These are phyloP conservation scores for Hypoxylon sp. DNA, from an alignment of 2,329 filamentous ascomycete species.

Conservation along the genomic window DNA sequence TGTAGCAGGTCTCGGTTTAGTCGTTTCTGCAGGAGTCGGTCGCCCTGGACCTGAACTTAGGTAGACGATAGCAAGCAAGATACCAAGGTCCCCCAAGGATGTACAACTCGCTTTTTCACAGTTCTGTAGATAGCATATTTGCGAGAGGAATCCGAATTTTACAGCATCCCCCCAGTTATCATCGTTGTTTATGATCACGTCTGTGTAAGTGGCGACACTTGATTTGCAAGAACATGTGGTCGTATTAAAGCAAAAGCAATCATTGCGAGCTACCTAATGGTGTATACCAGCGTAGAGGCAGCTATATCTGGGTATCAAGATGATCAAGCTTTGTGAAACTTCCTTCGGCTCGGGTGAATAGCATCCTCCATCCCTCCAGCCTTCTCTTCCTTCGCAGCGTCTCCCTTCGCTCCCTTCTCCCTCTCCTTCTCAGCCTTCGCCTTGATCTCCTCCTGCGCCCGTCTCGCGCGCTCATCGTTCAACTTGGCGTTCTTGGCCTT, in stretches of 20 bases:
- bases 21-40: constrained; percentile 27
- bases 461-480: constrained; percentile 72
- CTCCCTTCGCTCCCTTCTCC: constrained; percentile 49
- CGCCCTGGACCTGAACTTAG: constrained; percentile 13
- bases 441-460: constrained; percentile 62
- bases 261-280: neutral
- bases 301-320: constrained; percentile 18
- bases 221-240: constrained; percentile 1
- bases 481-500: constrained; percentile 88
- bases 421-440: constrained; percentile 58
- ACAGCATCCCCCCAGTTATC: constrained; percentile 19
- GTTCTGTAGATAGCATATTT: constrained; percentile 52
- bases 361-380: constrained; percentile 43
- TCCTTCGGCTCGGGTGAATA: constrained; percentile 69
- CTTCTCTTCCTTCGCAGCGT: constrained; percentile 31
- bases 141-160: constrained; percentile 47
- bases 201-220: neutral
- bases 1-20: constrained; percentile 35
- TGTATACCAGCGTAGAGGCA: neutral
- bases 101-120: constrained; percentile 43
- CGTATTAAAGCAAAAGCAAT: constrained; percentile 12
- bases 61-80: constrained; percentile 38
- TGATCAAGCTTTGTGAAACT: constrained; percentile 38
- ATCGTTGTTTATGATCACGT: constrained; percentile 9
- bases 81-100: constrained; percentile 33